Evolutionary conservation across 2,329 filamentous ascomycete genomes (phyloP).

Genomic region (Scopulariopsis brevicaulis): DNA sequence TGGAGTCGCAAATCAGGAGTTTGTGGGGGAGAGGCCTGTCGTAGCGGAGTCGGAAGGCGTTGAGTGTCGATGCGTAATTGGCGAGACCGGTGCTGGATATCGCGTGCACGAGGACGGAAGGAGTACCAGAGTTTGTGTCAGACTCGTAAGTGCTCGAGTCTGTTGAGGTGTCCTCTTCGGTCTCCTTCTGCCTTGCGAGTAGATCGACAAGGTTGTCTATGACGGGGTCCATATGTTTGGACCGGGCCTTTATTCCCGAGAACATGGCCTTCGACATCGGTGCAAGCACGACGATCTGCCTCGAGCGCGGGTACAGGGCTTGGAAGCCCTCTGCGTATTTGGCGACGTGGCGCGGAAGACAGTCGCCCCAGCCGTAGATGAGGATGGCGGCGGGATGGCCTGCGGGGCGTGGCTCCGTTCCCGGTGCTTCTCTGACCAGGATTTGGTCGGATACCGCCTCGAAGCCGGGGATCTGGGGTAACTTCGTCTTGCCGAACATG

Average conservation of each 20-base stretch:
- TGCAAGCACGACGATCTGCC: neutral
- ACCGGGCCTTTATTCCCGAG: conserved; percentile 28
- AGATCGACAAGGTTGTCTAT: conserved; percentile 18
- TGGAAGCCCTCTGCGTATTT: conserved; percentile 44
- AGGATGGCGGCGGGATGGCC: conserved; percentile 32
- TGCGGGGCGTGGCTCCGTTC: conserved; percentile 9
- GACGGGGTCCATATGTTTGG: conserved; percentile 31
- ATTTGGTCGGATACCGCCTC: neutral
- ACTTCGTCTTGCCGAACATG: neutral
- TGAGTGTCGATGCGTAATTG: conserved; percentile 35
- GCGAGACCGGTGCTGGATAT: conserved; percentile 50
- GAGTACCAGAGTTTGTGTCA: neutral
- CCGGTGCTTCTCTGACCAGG: neutral
- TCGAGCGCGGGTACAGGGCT: conserved; percentile 22
- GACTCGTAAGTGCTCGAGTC: neutral
- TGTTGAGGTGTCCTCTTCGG: neutral
- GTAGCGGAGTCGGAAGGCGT: conserved; percentile 29
- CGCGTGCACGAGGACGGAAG: conserved; percentile 32
- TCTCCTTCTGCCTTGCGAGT: conserved; percentile 14
- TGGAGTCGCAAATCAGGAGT: conserved; percentile 13
- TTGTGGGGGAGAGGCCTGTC: conserved; percentile 30
- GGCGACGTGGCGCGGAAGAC: conserved; percentile 37
- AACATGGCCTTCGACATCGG: conserved; percentile 29
- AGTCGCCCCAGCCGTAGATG: conserved; percentile 48
- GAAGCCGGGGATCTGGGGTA: neutral